Percentiles rank a stretch among this genome's conserved stretches.
Evolutionary conservation across 176 grass and related monocot species (phyloP).

Genomic region (Dactylis glomerata): DNA sequence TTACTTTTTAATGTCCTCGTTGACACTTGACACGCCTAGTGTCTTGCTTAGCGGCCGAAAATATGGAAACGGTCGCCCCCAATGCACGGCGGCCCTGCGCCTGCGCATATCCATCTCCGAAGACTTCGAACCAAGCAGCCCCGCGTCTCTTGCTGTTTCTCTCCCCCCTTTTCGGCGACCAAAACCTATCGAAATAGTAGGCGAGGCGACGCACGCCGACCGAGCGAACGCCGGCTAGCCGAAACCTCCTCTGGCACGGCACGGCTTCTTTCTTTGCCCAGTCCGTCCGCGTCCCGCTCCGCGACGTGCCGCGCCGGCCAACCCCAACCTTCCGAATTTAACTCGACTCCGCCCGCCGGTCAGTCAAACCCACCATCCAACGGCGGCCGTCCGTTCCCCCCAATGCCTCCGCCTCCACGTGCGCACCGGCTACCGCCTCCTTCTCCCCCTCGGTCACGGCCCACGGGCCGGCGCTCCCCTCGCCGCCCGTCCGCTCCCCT

Average conservation of each 20-base stretch:
- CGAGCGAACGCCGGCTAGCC: slow-evolving; percentile 15
- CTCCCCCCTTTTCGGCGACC: not conserved
- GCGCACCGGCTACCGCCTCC: slow-evolving; percentile 32
- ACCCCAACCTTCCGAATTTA: slow-evolving; percentile 10
- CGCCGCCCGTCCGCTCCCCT: slow-evolving; percentile 30
- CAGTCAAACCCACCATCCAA: slow-evolving; percentile 77
- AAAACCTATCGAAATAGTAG: not conserved
- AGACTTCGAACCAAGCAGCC: not conserved
- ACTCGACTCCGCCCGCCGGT: slow-evolving; percentile 26
- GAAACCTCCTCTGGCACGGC: not conserved
- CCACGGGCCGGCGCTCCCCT: slow-evolving; percentile 48
- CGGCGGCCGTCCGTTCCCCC: slow-evolving; percentile 53
- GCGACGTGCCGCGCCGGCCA: slow-evolving; percentile 23
- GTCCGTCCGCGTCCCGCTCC: not conserved
- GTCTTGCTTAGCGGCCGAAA: too few relatives aligned
- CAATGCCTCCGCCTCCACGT: slow-evolving; percentile 40
- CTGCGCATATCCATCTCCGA: not conserved
- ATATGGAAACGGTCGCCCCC: not conserved
- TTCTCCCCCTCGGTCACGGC: slow-evolving; percentile 46
- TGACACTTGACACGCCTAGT: too few relatives aligned
- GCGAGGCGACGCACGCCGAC: not conserved
- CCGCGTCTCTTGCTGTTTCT: not conserved
- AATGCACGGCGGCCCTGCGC: not conserved
- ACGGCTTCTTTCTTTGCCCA: not conserved
- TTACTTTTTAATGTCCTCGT: too few relatives aligned